Percentiles rank a stretch among this genome's conserved stretches.
Evolutionary conservation across 2,329 filamentous ascomycete genomes (phyloP).

Genomic region (Scleromitrula shiraiana): DNA sequence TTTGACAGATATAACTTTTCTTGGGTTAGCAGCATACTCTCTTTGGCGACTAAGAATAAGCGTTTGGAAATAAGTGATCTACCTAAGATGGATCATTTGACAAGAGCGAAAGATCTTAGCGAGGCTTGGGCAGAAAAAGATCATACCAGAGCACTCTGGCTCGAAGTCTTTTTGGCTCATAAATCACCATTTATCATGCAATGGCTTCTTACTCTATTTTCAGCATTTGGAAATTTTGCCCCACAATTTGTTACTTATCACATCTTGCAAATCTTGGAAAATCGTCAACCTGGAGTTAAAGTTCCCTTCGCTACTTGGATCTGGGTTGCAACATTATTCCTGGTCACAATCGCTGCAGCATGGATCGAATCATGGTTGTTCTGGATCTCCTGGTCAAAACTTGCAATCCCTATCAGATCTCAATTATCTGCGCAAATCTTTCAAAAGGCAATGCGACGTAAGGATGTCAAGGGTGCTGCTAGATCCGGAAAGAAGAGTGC

Average conservation of each 20-base stretch:
- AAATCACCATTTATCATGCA: slow-evolving; percentile 48
- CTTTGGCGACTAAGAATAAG: slow-evolving; percentile 46
- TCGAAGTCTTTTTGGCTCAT: slow-evolving; percentile 51
- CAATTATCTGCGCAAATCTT: slow-evolving; percentile 68
- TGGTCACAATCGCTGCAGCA: slow-evolving; percentile 43
- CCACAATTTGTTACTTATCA: slow-evolving; percentile 63
- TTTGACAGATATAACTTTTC: slow-evolving; percentile 56
- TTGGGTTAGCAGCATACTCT: slow-evolving; percentile 53
- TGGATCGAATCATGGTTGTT: slow-evolving; percentile 59
- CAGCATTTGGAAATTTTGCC: slow-evolving; percentile 44
- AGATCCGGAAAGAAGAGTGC: slow-evolving; percentile 37
- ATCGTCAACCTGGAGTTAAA: slow-evolving; percentile 36
- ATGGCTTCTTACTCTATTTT: slow-evolving; percentile 42
- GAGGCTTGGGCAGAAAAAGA: slow-evolving; percentile 41
- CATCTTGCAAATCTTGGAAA: slow-evolving; percentile 58
- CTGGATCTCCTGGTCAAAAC: slow-evolving; percentile 56
- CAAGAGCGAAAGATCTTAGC: slow-evolving; percentile 42
- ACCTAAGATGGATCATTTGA: slow-evolving; percentile 49
- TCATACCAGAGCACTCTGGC: slow-evolving; percentile 48
- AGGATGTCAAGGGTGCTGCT: slow-evolving; percentile 60
- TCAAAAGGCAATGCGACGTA: slow-evolving; percentile 66
- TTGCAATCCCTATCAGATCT: slow-evolving; percentile 59
- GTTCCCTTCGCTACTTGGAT: slow-evolving; percentile 51
- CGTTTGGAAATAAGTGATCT: slow-evolving; percentile 56
- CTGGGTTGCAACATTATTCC: slow-evolving; percentile 59